Base-by-base conservation (phyloP, 2,329 filamentous ascomycete genomes). In the Sordariomycetes sp. region DNA sequence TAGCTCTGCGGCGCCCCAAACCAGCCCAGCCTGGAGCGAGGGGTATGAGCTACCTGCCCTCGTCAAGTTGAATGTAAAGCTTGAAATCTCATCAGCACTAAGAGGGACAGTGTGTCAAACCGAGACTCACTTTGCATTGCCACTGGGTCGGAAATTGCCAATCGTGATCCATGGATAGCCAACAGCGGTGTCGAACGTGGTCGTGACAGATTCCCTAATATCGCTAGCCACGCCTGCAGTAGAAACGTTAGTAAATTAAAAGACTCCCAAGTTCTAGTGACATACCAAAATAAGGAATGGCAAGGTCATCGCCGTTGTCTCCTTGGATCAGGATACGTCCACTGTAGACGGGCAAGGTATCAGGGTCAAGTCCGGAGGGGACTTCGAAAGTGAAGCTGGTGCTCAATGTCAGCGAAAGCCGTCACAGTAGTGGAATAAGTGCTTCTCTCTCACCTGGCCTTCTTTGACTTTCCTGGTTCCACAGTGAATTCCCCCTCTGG, bases 291-390 rank as follows among this genome's bases (percentile, higher is more conserved):
- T 32, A 59, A 0, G 53, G 54, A 4, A 59, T 41, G 2, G 46
- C 46, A 2, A 59, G 45, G 9, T 46, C 31, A 30, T 59, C 57
- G 9, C 48, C 47, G 16, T 51, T 51, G 19, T 45, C 47, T 14
- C 47, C 47, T 2, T 42, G 42, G 21, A 60, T 35, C 12, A 51
- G 36, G 16, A 59, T 44, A 39, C 54, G 55, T 24, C 57, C 57
- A 29, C 51, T 54, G 41, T 59, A 59, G 6, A 56, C 41, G 6
- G 54, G 55, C 34, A 59, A 33, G 12, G 42, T 45, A 3, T 42
- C 42, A 4, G 48, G 20, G 17, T 54, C 49, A 46, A 8, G 39
- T 30, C 18, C 32, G 39, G 28, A 41, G 27, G 8, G 53, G 55
- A 11, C 47, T 52, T n/a, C 43, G 46, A 32, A 58, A 50, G 33